A percentile compares a stretch with the other conserved stretches of the same genome.
These are phyloP conservation scores for Vitis rotundifolia DNA, from an alignment of 164 flowering plant species.

Conservation along the genomic window DNA sequence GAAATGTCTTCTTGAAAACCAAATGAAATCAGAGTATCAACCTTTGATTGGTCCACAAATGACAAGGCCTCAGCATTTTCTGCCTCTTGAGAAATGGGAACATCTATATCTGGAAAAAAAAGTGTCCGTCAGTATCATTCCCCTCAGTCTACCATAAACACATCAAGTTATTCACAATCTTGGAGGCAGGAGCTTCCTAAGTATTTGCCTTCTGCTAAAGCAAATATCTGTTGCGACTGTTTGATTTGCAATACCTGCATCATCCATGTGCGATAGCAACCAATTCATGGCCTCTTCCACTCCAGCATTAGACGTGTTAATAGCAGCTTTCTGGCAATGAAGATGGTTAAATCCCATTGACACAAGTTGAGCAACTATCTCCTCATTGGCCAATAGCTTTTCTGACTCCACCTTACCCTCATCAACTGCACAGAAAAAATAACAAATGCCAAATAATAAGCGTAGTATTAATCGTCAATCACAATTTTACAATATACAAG, in stretches of 20 bases:
- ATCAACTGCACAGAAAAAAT: constrained; percentile 31
- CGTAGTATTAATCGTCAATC: no score
- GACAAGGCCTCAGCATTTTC: constrained; percentile 23
- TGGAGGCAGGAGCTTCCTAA: no score
- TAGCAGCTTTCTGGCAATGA: constrained; percentile 92
- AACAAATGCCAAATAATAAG: background rate
- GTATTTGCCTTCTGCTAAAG: no score
- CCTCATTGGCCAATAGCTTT: constrained; percentile 57
- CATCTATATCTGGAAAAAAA: constrained; percentile 69
- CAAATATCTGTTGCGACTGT: no score
- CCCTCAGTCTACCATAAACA: background rate
- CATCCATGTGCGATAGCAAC: constrained; percentile 96
- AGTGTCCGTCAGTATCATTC: background rate
- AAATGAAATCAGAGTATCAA: constrained; percentile 80
- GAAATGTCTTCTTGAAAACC: constrained; percentile 86
- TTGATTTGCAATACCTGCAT: constrained; percentile 60
- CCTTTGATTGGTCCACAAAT: constrained; percentile 65
- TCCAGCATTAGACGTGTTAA: constrained; percentile 80
- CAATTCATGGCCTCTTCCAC: constrained; percentile 99
- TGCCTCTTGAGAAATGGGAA: constrained; percentile 56
- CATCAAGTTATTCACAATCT: no score
- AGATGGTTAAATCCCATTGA: constrained; percentile 84
- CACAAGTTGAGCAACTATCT: constrained; percentile 83
- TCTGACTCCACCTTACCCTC: constrained; percentile 41
- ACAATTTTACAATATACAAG: no score